Evolutionary conservation across 441 rosid genomes (phyloP).

Genomic region (Jatropha multifida): DNA sequence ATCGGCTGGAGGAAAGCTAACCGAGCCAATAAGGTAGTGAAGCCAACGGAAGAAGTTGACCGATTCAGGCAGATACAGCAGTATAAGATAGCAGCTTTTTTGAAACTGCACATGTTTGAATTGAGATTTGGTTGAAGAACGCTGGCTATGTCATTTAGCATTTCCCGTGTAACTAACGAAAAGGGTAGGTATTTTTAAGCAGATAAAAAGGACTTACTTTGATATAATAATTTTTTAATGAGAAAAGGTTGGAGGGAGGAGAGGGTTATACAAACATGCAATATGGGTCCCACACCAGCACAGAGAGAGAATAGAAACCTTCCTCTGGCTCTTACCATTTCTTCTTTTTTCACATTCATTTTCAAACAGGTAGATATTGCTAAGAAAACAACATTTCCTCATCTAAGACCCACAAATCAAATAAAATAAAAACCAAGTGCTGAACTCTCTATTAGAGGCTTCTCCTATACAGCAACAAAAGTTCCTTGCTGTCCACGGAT

Average conservation of each 20-base stretch:
- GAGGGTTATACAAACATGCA: constrained; percentile 12
- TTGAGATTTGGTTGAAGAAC: not conserved
- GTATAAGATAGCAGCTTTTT: constrained; percentile 10
- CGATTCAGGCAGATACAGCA: constrained; percentile 7
- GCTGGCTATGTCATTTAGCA: too few species aligned
- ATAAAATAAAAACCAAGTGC: not conserved
- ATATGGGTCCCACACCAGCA: constrained; percentile 26
- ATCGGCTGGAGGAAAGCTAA: not conserved
- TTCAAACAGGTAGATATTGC: constrained; percentile 42
- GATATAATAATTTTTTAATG: constrained; percentile 7
- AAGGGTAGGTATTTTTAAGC: constrained; percentile 30
- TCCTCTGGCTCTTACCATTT: constrained; percentile 18
- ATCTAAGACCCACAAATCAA: not conserved
- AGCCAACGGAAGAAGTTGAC: constrained; percentile 2
- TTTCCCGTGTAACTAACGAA: not conserved
- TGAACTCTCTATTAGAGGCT: constrained; percentile 36
- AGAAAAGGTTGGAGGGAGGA: not conserved
- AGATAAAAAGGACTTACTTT: constrained; percentile 22
- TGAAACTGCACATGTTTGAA: constrained; percentile 15
- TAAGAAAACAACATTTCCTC: constrained; percentile 16
- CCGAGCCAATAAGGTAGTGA: not conserved
- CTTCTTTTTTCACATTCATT: constrained; percentile 23
- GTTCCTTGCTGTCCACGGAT: constrained; percentile 73
- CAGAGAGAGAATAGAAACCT: not conserved
- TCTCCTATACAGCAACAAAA: constrained; percentile 33